phyloP scores from a whole-genome alignment of 2,329 filamentous ascomycete genomes.

The Aspergillus sp. region DNA sequence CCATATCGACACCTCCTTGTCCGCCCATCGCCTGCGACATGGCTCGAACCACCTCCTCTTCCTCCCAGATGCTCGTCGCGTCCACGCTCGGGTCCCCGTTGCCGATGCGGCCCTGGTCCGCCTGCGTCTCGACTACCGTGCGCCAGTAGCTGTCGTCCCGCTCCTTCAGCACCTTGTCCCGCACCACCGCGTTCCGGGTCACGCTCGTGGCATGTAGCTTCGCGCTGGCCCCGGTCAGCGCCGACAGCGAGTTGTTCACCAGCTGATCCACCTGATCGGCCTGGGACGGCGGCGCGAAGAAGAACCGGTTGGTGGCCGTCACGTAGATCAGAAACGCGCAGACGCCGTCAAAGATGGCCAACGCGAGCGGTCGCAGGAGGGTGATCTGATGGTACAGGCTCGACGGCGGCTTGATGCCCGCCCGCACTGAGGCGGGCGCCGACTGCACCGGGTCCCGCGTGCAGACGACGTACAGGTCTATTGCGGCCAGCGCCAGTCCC shows the following conservation, averaged over 20 bases:
- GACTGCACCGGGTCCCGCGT: conserved; percentile 58
- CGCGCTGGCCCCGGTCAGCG: conserved; percentile 60
- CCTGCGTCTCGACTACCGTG: conserved; percentile 40
- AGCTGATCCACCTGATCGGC: conserved; percentile 66
- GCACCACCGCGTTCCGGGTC: conserved; percentile 73
- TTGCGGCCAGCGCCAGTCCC: conserved; percentile 56
- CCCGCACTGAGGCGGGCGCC: conserved; percentile 62
- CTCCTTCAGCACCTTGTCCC: conserved; percentile 69
- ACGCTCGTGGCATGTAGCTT: conserved; percentile 73
- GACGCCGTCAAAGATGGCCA: conserved; percentile 64
- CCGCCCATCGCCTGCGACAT: conserved; percentile 79
- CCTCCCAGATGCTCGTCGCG: conserved; percentile 62
- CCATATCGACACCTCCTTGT: conserved; percentile 44
- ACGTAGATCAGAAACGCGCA: conserved; percentile 71
- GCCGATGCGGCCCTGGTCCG: conserved; percentile 49
- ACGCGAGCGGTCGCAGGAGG: conserved; percentile 60
- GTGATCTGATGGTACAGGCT: conserved; percentile 47
- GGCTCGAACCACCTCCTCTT: conserved; percentile 60
- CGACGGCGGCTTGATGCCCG: conserved; percentile 61
- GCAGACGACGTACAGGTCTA: conserved; percentile 66
- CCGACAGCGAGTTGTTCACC: conserved; percentile 47
- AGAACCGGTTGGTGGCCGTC: conserved; percentile 75
- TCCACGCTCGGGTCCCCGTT: conserved; percentile 64
- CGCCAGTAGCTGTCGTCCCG: conserved; percentile 73
- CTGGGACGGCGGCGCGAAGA: conserved; percentile 60